Percentiles rank a stretch among this genome's conserved stretches.
Conservation (phyloP, 2,329 filamentous ascomycete genomes). For the Colletotrichum shisoi region DNA sequence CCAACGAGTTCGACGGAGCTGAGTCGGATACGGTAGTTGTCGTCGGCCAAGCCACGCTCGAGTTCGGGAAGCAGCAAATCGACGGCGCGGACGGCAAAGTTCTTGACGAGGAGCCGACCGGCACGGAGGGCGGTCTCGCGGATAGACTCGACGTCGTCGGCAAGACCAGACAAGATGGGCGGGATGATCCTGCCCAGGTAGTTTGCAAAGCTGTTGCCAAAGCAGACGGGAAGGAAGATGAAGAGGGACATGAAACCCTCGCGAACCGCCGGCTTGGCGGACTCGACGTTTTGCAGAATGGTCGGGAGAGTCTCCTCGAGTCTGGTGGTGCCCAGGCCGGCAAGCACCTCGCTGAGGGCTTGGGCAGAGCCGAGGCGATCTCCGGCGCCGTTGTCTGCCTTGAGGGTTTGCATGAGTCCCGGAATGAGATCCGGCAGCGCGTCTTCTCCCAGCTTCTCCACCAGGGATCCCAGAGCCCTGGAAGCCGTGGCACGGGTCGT, state of each 20-base stretch:
- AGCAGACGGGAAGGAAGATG: constrained; percentile 98
- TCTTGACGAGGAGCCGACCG: constrained; percentile 94
- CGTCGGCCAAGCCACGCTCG: constrained; percentile 94
- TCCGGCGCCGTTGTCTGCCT: constrained; percentile 94
- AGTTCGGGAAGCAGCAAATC: constrained; percentile 93
- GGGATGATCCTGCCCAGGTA: constrained; percentile 97
- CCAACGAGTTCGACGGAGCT: constrained; percentile 98
- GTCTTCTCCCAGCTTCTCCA: constrained; percentile 98
- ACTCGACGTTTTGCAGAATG: constrained; percentile 94
- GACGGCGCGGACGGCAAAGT: constrained; percentile 93
- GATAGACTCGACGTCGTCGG: constrained; percentile 95
- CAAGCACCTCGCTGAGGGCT: constrained; percentile 93
- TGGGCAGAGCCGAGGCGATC: constrained; percentile 96
- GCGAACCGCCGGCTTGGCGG: constrained; percentile 85
- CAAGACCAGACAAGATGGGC: constrained; percentile 89
- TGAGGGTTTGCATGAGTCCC: constrained; percentile 95
- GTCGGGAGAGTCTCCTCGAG: constrained; percentile 96
- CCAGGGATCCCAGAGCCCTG: constrained; percentile 92
- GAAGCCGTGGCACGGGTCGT: constrained; percentile 96
- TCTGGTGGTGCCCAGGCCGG: constrained; percentile 88
- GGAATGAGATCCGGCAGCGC: constrained; percentile 96
- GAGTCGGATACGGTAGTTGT: constrained; percentile 96
- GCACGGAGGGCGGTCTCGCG: constrained; percentile 95
- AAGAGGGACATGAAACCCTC: constrained; percentile 99
- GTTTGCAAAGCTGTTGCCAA: constrained; percentile 96